A percentile compares a stretch with the other conserved stretches of the same genome.
These are phyloP conservation scores for Globisporangium radiosum DNA, from an alignment of 352 stramenopile genomes.

Conservation along the genomic window DNA sequence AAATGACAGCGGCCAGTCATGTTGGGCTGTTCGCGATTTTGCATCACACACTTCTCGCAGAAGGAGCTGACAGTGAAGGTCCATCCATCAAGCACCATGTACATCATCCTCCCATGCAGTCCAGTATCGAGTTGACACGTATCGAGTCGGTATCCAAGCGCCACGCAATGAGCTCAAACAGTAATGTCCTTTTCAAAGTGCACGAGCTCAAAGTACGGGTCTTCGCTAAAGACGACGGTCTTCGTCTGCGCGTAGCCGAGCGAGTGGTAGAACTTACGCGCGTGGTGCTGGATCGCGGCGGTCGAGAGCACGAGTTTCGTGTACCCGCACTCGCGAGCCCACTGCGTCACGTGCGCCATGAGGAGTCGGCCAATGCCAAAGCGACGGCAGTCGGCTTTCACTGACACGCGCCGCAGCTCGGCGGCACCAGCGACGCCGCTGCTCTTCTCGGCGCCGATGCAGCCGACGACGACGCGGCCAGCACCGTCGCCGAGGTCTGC, in stretches of 20 bases:
- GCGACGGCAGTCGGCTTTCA: constrained; percentile 16
- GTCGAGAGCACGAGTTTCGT: constrained; percentile 8
- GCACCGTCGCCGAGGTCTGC: background rate
- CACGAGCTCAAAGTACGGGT: constrained; percentile 4
- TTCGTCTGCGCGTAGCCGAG: constrained; percentile 3
- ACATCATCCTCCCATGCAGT: background rate
- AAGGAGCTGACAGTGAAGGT: background rate
- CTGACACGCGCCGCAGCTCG: constrained; percentile 25
- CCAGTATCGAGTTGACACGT: background rate
- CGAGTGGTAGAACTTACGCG: constrained; percentile 3
- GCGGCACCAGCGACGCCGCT: constrained; percentile 9
- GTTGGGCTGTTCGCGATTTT: no score
- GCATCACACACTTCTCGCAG: no score
- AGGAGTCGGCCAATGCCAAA: constrained; percentile 19
- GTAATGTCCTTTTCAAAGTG: constrained; percentile 3
- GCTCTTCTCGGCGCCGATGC: constrained; percentile 8
- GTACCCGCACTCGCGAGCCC: constrained; percentile 3
- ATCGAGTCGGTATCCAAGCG: background rate
- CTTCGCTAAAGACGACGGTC: constrained; percentile 1
- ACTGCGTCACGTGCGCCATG: constrained; percentile 14
- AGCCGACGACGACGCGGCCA: constrained; percentile 2
- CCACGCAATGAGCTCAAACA: background rate
- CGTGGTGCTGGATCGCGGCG: constrained; percentile 6
- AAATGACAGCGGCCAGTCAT: no score
- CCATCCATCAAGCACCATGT: background rate